Conservation (phyloP, 208 protist species). For the Crithidia bombi region DNA sequence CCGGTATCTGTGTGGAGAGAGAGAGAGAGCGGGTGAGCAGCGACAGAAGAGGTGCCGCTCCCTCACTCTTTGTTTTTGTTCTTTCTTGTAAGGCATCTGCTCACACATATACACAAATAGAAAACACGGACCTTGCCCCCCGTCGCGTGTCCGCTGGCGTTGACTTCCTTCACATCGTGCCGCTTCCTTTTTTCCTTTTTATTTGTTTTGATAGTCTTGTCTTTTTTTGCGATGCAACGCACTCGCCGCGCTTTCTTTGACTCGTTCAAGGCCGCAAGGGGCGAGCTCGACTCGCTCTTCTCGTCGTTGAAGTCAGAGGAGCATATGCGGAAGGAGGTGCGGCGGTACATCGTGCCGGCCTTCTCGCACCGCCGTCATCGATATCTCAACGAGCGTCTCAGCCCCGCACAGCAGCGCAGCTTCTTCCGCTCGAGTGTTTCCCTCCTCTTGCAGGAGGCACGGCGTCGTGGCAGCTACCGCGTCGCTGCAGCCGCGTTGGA, state of each 20-base stretch:
- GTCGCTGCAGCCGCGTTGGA: slow-evolving; percentile 56
- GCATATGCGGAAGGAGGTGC: slow-evolving; percentile 39
- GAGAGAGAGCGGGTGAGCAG: too few relatives aligned
- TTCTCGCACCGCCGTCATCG: slow-evolving; percentile 24
- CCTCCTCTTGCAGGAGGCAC: slow-evolving; percentile 77
- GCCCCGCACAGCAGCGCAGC: slow-evolving; percentile 49
- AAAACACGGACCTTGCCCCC: too few relatives aligned
- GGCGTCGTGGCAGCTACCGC: slow-evolving; percentile 33
- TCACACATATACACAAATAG: too few relatives aligned
- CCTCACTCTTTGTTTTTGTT: not conserved
- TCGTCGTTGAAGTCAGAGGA: slow-evolving; percentile 40
- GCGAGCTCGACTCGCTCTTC: slow-evolving; percentile 53
- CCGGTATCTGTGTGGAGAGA: too few relatives aligned
- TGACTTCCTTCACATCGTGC: too few relatives aligned
- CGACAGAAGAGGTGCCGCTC: too few relatives aligned
- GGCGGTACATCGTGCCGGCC: slow-evolving; percentile 37
- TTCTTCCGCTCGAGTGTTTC: slow-evolving; percentile 51
- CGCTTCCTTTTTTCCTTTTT: too few relatives aligned
- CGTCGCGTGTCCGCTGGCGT: too few relatives aligned
- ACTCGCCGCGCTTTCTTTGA: slow-evolving; percentile 39
- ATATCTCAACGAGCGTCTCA: slow-evolving; percentile 19
- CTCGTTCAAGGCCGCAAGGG: slow-evolving; percentile 56
- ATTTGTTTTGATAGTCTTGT: not conserved
- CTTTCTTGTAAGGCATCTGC: not conserved
- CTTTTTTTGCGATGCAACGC: slow-evolving; percentile 12